These are phyloP conservation scores for Trichophyton simii DNA, from an alignment of 2,329 filamentous ascomycete species.

Conservation along the genomic window DNA sequence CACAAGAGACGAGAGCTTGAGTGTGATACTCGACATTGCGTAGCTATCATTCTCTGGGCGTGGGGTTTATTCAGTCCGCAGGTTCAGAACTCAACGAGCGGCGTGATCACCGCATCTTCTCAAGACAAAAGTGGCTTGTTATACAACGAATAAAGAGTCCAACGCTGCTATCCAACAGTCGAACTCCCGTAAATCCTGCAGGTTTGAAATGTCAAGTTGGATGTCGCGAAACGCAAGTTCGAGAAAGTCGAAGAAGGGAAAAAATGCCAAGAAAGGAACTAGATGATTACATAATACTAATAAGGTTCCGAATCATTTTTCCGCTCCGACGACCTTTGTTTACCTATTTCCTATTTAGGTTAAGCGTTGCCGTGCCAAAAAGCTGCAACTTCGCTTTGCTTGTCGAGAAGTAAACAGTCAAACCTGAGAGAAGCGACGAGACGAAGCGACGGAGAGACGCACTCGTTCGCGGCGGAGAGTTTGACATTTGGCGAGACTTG, in stretches of 20 bases:
- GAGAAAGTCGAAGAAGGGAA: background rate
- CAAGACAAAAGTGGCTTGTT: background rate
- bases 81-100: background rate
- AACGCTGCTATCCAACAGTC: background rate
- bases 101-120: background rate
- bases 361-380: background rate
- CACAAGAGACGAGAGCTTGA: conserved; percentile 53
- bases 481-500: background rate
- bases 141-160: background rate
- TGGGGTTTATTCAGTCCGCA: background rate
- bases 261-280: background rate
- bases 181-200: background rate
- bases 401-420: background rate
- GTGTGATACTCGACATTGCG: conserved; percentile 47
- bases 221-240: background rate
- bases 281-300: background rate
- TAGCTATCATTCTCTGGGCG: background rate
- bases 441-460: background rate
- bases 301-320: background rate
- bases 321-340: background rate
- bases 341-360: background rate
- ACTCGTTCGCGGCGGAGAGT: background rate
- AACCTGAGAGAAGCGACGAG: background rate
- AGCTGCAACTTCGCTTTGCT: background rate
- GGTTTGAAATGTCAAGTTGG: background rate